Percentiles rank a stretch among this genome's conserved stretches.
Evolutionary conservation across 2,329 filamentous ascomycete species (phyloP).

Genomic region (Penicillium brevicompactum): DNA sequence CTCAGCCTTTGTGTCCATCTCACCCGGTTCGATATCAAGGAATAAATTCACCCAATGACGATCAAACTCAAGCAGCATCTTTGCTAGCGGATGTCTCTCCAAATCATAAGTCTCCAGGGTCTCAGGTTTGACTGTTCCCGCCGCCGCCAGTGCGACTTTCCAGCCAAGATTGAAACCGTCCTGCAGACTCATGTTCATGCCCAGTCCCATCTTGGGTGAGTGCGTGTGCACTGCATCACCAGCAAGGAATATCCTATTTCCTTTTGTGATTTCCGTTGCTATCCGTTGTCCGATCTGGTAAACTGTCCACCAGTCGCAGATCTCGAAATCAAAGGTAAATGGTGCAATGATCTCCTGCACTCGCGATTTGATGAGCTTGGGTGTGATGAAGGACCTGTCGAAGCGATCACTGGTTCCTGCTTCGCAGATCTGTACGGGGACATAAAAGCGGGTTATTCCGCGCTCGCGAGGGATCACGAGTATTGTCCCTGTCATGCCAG

Average conservation of each 20-base stretch:
- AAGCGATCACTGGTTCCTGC: constrained; percentile 9
- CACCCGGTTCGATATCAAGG: constrained; percentile 4
- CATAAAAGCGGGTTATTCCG: constrained; percentile 24
- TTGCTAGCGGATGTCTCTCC: constrained; percentile 62
- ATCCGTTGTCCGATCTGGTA: constrained; percentile 27
- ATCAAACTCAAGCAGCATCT: constrained; percentile 68
- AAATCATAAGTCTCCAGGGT: constrained; percentile 55
- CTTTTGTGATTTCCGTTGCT: constrained; percentile 17
- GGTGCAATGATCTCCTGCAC: constrained; percentile 20
- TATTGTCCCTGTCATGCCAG: constrained; percentile 54
- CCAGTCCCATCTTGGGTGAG: constrained; percentile 25
- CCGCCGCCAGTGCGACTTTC: constrained; percentile 56
- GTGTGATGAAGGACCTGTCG: constrained; percentile 22
- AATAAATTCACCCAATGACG: constrained; percentile 37
- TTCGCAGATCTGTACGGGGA: constrained; percentile 22
- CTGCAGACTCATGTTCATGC: constrained; percentile 51
- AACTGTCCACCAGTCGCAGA: constrained; percentile 25
- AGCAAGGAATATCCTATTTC: constrained; percentile 20
- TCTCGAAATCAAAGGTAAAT: constrained; percentile 22
- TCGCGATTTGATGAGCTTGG: constrained; percentile 17
- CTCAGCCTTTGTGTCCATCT: constrained; percentile 12
- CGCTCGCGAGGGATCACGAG: constrained; percentile 29
- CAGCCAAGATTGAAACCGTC: constrained; percentile 58
- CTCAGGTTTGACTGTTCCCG: constrained; percentile 38
- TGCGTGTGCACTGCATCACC: constrained; percentile 29